Conservation (phyloP, 176 grass and related monocot genomes). For the Pontederia paniculata region DNA sequence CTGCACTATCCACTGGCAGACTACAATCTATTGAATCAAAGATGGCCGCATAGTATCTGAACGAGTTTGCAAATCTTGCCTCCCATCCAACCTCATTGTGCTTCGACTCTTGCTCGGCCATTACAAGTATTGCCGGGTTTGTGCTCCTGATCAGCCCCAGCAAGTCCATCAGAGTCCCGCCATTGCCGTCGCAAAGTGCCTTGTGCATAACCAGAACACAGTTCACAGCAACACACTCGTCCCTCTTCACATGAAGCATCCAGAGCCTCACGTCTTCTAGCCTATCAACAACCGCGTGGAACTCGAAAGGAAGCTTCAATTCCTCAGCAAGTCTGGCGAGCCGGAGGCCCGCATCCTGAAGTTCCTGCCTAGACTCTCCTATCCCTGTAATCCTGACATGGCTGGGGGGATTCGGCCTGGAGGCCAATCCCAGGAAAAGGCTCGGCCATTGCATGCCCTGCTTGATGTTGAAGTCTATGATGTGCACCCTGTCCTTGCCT, state of each 20-base stretch:
- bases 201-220: slow-evolving; percentile 54
- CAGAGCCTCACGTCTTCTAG: slow-evolving; percentile 86
- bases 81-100: slow-evolving; percentile 51
- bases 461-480: slow-evolving; percentile 94
- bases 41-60: slow-evolving; percentile 53
- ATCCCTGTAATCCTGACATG: slow-evolving; percentile 83
- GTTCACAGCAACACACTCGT: slow-evolving; percentile 75
- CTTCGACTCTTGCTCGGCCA: slow-evolving; percentile 54
- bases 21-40: slow-evolving; percentile 57
- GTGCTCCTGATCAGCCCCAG: slow-evolving; percentile 49
- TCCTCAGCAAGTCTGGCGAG: slow-evolving; percentile 44
- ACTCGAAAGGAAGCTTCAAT: slow-evolving; percentile 58
- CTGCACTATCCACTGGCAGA: slow-evolving; percentile 21
- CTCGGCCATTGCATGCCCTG: slow-evolving; percentile 86
- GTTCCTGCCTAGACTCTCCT: slow-evolving; percentile 62
- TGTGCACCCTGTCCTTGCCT: slow-evolving; percentile 77
- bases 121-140: slow-evolving; percentile 38
- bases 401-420: slow-evolving; percentile 29
- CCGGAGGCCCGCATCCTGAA: slow-evolving; percentile 48
- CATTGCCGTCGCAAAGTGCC: slow-evolving; percentile 45
- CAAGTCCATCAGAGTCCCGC: slow-evolving; percentile 40
- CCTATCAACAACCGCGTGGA: slow-evolving; percentile 71
- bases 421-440: slow-evolving; percentile 64
- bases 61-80: slow-evolving; percentile 35
- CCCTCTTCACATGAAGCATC: slow-evolving; percentile 92